phyloP scores from a whole-genome alignment of 2,329 filamentous ascomycete species.

The Clonostachys sp. region DNA sequence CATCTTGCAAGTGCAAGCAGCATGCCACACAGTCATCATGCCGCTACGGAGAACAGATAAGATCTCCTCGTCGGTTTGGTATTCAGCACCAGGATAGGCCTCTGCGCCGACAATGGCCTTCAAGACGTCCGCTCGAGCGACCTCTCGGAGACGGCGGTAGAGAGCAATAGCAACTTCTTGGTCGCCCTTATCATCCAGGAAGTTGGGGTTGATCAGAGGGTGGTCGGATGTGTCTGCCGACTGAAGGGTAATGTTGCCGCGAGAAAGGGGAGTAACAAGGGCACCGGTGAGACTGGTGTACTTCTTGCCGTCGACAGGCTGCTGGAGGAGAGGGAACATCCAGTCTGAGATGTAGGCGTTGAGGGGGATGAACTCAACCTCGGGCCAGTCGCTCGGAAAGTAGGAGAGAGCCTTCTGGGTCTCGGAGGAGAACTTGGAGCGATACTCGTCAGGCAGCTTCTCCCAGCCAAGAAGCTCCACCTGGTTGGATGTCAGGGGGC shows the following conservation, averaged over 20 bases:
- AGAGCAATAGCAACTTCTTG: slow-evolving; percentile 34
- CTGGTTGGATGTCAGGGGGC: slow-evolving; percentile 13
- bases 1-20: slow-evolving; percentile 1
- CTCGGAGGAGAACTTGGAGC: slow-evolving; percentile 6
- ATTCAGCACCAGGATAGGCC: slow-evolving; percentile 25
- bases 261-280: slow-evolving; percentile 32
- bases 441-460: slow-evolving; percentile 11
- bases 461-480: slow-evolving; percentile 15
- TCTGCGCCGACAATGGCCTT: slow-evolving; percentile 23
- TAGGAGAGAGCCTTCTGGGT: slow-evolving; percentile 6
- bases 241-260: slow-evolving; percentile 35
- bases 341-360: slow-evolving; percentile 12
- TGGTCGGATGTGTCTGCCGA: slow-evolving; percentile 22
- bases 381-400: slow-evolving; percentile 11
- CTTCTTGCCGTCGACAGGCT: slow-evolving; percentile 9
- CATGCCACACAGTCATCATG: slow-evolving; percentile 23
- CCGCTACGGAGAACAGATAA: slow-evolving; percentile 19
- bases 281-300: slow-evolving; percentile 15
- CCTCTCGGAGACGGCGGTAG: slow-evolving; percentile 31
- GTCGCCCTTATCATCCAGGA: slow-evolving; percentile 34
- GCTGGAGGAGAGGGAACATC: slow-evolving; percentile 3
- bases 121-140: slow-evolving; percentile 19
- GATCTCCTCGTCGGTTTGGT: slow-evolving; percentile 35
- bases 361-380: slow-evolving; percentile 9
- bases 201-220: slow-evolving; percentile 41